Evolutionary conservation across 805 yeast species (phyloP).

Genomic region (Metschnikowia gelsemii): DNA sequence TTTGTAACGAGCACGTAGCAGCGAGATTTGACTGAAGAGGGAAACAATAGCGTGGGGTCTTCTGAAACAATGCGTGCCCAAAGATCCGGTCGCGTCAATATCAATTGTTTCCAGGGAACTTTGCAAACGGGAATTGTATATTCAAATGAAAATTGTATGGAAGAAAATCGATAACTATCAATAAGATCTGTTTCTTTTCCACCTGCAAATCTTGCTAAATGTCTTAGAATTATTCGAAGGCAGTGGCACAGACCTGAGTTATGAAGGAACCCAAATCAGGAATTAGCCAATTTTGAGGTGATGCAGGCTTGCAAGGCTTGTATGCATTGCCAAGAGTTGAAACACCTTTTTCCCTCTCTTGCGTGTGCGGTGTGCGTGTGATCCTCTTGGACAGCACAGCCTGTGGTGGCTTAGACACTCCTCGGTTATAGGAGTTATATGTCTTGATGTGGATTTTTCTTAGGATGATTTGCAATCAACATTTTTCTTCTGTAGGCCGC

Average conservation of each 20-base stretch:
- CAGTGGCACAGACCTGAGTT: neutral
- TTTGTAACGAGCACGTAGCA: neutral
- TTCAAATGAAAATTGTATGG: neutral
- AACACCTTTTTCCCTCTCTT: slow-evolving; percentile 1
- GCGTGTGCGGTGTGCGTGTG: neutral
- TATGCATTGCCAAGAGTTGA: slow-evolving; percentile 3
- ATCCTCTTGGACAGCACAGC: neutral
- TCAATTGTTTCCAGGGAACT: neutral
- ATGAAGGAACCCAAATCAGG: slow-evolving; percentile 8
- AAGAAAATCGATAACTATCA: neutral
- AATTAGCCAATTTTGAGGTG: slow-evolving; percentile 5
- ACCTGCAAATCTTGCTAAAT: neutral
- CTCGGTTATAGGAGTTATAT: no score
- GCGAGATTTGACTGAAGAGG: neutral
- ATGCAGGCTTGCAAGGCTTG: slow-evolving; percentile 7
- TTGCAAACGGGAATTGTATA: neutral
- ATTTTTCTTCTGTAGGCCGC: no score
- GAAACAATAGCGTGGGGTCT: slow-evolving; percentile 6
- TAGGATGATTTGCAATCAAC: no score
- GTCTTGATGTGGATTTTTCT: no score
- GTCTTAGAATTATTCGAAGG: neutral
- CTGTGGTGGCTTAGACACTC: slow-evolving; percentile 1
- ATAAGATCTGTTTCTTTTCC: neutral
- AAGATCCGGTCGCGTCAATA: slow-evolving; percentile 1
- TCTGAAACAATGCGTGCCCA: neutral